phyloP scores from a whole-genome alignment of 805 yeast genomes.

The Monosporozyma servazzii region DNA sequence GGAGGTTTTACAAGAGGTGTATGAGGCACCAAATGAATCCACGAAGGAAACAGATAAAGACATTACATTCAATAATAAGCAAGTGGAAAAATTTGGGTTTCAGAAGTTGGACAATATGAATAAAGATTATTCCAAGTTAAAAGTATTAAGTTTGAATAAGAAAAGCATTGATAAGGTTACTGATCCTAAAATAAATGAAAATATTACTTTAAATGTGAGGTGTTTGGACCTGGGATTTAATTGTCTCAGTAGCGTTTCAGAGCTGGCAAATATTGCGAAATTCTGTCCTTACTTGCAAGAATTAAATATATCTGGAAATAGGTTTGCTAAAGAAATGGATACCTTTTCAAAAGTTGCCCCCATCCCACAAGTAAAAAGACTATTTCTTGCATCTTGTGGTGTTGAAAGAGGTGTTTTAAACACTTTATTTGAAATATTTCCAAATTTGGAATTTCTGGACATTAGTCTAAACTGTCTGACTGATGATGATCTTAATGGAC shows the following conservation, averaged over 20 bases:
- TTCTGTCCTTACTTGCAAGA: conserved; percentile 8
- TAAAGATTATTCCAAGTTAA: conserved; percentile 37
- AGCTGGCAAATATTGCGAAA: conserved; percentile 22
- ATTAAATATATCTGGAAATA: conserved; percentile 18
- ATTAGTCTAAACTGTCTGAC: conserved; percentile 12
- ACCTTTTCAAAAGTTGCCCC: neutral
- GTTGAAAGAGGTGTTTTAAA: conserved; percentile 4
- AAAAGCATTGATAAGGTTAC: neutral
- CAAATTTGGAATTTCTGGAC: conserved; percentile 24
- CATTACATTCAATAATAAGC: conserved; percentile 46
- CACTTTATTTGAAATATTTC: conserved; percentile 26
- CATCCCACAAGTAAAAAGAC: conserved; percentile 6
- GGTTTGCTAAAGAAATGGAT: conserved; percentile 4
- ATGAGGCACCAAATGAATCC: conserved; percentile 31
- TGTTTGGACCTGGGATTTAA: conserved; percentile 54
- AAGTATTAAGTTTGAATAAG: conserved; percentile 38
- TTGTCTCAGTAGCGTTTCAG: conserved; percentile 37
- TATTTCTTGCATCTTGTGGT: conserved; percentile 23
- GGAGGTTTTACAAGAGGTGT: conserved; percentile 43
- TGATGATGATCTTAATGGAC: neutral
- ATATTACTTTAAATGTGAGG: conserved; percentile 17
- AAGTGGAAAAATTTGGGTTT: conserved; percentile 57
- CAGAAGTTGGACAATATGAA: conserved; percentile 44
- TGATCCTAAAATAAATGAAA: neutral
- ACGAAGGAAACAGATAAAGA: conserved; percentile 16